Evolutionary conservation across 148 eudicot genomes (phyloP).

Genomic region (Pouteria glomerata): DNA sequence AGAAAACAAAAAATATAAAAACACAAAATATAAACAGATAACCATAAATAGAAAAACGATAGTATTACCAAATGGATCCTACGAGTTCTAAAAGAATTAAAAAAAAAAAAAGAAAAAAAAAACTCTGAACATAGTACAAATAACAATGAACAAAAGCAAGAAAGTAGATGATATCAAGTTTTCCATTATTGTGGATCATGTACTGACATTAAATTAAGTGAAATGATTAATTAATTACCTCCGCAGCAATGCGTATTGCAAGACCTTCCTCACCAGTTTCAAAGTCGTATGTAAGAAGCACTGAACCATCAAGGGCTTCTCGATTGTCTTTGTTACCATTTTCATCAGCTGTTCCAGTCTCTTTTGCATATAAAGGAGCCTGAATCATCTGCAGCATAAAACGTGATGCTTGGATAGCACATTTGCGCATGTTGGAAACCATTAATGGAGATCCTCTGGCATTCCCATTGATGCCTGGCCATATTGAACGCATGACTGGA

Average conservation of each 20-base stretch:
- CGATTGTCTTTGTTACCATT: constrained; percentile 21
- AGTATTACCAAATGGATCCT: no score
- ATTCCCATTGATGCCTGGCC: constrained; percentile 90
- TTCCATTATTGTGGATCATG: not conserved
- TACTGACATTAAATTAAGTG: not conserved
- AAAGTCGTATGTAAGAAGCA: constrained; percentile 39
- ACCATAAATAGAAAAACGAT: no score
- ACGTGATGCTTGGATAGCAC: constrained; percentile 87
- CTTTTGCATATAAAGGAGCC: constrained; percentile 55
- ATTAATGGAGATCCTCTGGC: constrained; percentile 46
- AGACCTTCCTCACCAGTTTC: constrained; percentile 87
- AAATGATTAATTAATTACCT: constrained; percentile 40
- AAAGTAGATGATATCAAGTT: no score
- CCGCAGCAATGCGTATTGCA: constrained; percentile 73
- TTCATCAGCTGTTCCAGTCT: constrained; percentile 23
- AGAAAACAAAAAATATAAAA: no score
- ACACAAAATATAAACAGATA: no score
- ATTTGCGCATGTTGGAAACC: constrained; percentile 81
- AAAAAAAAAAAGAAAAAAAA: no score
- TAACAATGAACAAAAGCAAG: no score
- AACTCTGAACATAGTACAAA: no score
- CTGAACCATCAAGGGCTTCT: constrained; percentile 29
- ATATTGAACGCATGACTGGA: constrained; percentile 65
- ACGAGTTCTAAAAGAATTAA: no score
- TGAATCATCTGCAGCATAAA: constrained; percentile 97